These are phyloP conservation scores for Castanospermum australe DNA, from an alignment of 306 rosid species.

Conservation along the genomic window DNA sequence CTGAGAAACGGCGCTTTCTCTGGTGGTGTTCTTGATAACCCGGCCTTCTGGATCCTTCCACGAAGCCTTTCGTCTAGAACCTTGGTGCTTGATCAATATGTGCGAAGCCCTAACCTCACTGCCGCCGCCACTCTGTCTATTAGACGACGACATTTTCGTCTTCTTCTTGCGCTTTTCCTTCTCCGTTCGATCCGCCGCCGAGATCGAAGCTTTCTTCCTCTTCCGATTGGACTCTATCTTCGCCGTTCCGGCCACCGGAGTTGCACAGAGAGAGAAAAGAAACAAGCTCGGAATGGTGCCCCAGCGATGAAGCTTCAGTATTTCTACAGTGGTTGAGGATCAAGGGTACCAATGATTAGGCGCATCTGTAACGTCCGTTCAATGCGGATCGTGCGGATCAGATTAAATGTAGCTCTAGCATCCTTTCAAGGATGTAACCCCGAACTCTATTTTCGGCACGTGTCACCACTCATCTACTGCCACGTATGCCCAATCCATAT, in stretches of 20 bases:
- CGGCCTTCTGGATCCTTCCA: slow-evolving; percentile 99
- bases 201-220: slow-evolving; percentile 63
- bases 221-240: slow-evolving; percentile 86
- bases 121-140: slow-evolving; percentile 35
- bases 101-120: slow-evolving; percentile 94
- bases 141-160: slow-evolving; percentile 50
- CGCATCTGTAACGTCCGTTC: slow-evolving; percentile 28
- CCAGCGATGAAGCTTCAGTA: neutral
- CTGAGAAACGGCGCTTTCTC: slow-evolving; percentile 72
- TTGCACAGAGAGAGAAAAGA: neutral
- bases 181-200: slow-evolving; percentile 52
- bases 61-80: slow-evolving; percentile 85
- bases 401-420: neutral
- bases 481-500: too few species aligned
- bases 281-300: too few species aligned
- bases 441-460: neutral
- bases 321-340: slow-evolving; percentile 18
- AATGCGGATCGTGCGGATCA: neutral
- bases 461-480: too few species aligned
- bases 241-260: slow-evolving; percentile 21
- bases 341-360: neutral
- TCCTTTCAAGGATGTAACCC: neutral
- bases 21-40: slow-evolving; percentile 67
- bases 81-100: slow-evolving; percentile 90
- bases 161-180: slow-evolving; percentile 44